Evolutionary conservation across 257 asterid species (phyloP).

Genomic region (Petunia axillaris): DNA sequence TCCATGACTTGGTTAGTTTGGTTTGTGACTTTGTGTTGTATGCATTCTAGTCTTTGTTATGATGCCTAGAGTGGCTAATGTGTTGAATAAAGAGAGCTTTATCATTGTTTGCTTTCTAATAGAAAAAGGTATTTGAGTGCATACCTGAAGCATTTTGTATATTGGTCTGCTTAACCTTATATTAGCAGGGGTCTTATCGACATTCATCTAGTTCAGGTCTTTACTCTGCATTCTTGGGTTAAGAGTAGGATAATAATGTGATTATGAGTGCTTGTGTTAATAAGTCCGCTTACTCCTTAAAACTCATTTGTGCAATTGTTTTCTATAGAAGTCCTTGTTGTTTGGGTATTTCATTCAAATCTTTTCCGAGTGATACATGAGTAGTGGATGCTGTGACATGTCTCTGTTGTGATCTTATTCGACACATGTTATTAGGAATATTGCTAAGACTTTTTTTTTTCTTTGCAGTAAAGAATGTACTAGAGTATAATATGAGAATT

Average conservation of each 20-base stretch:
- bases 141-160: background rate
- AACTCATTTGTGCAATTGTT: background rate
- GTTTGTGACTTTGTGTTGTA: background rate
- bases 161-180: background rate
- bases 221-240: background rate
- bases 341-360: slow-evolving; percentile 5
- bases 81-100: background rate
- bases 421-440: background rate
- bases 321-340: slow-evolving; percentile 1
- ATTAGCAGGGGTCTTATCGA: background rate
- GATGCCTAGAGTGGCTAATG: no score
- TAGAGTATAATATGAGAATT: background rate
- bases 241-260: background rate
- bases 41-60: background rate
- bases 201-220: background rate
- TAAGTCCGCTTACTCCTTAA: background rate
- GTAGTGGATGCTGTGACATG: background rate
- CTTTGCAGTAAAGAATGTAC: slow-evolving; percentile 25
- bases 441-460: slow-evolving; percentile 3
- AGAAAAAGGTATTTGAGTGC: background rate
- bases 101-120: background rate
- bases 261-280: background rate
- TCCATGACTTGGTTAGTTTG: background rate
- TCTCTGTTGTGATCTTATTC: background rate
- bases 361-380: background rate